These are phyloP conservation scores for Pterocarpus santalinus DNA, from an alignment of 306 rosid genomes.

Conservation along the genomic window DNA sequence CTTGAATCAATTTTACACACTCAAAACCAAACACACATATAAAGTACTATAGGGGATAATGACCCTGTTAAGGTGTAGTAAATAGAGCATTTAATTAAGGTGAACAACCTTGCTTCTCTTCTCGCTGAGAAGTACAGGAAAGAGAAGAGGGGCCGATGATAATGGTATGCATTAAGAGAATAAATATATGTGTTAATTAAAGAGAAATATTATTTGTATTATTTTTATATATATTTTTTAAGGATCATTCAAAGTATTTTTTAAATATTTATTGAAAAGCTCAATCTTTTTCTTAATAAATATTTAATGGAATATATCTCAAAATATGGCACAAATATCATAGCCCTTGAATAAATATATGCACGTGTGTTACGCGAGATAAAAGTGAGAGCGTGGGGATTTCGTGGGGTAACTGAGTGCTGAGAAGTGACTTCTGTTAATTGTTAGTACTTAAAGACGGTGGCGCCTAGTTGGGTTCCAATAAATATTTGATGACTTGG, in stretches of 20 bases:
- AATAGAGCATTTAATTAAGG: background rate
- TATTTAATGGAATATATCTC: too few relatives aligned
- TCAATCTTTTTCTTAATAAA: too few relatives aligned
- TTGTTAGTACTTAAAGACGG: background rate
- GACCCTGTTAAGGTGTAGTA: too few relatives aligned
- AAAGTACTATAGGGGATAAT: too few relatives aligned
- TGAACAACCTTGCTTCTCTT: background rate
- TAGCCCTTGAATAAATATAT: background rate
- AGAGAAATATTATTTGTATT: too few relatives aligned
- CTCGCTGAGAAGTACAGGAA: background rate
- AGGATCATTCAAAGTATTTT: too few relatives aligned
- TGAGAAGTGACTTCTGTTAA: background rate
- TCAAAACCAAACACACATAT: too few relatives aligned
- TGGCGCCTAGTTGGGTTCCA: conserved; percentile 4
- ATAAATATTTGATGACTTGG: conserved; percentile 5
- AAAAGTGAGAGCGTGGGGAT: conserved; percentile 56
- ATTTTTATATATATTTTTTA: too few relatives aligned
- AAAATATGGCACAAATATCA: background rate
- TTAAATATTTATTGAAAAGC: too few relatives aligned
- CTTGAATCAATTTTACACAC: too few relatives aligned
- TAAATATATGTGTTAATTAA: too few relatives aligned
- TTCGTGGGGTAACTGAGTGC: conserved; percentile 50
- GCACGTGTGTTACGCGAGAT: background rate
- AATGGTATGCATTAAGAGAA: background rate
- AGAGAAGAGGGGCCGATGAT: background rate